Percentiles rank a stretch among this genome's conserved stretches.
These are phyloP conservation scores for Raffaelea ambrosiae DNA, from an alignment of 2,329 filamentous ascomycete genomes.

Conservation along the genomic window DNA sequence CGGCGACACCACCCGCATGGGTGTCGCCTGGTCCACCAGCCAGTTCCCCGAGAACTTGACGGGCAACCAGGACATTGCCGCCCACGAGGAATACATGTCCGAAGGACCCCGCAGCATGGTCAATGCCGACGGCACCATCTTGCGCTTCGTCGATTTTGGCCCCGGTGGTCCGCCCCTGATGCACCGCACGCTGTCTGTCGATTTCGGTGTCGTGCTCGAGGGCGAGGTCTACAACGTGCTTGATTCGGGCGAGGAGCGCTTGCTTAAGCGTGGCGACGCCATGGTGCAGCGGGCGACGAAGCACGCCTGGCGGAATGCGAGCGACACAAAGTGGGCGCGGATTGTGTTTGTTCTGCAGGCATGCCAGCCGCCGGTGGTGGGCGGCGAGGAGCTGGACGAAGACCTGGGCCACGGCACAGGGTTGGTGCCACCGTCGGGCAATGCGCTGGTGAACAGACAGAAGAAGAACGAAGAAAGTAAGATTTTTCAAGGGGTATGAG, in stretches of 20 bases:
- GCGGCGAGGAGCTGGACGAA: conserved; percentile 9
- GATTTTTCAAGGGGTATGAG: neutral
- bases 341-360: conserved; percentile 35
- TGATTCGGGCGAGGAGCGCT: conserved; percentile 11
- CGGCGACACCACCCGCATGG: conserved; percentile 6
- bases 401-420: conserved; percentile 9
- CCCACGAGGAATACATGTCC: conserved; percentile 11
- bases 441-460: conserved; percentile 1
- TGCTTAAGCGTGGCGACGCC: conserved; percentile 18
- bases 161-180: conserved; percentile 24
- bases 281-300: conserved; percentile 38
- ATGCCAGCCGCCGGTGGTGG: conserved; percentile 14
- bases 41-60: conserved; percentile 12
- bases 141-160: conserved; percentile 19
- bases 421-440: conserved; percentile 9
- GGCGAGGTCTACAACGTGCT: conserved; percentile 11
- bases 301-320: conserved; percentile 44
- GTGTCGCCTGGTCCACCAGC: conserved; percentile 13
- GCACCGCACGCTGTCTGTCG: conserved; percentile 16
- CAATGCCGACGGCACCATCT: conserved; percentile 13
- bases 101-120: conserved; percentile 8
- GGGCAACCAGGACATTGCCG: conserved; percentile 11
- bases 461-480: neutral
- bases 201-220: conserved; percentile 16
- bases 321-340: conserved; percentile 36